phyloP scores from a whole-genome alignment of 805 yeast genomes.

The Nakazawaea wickerhamii region DNA sequence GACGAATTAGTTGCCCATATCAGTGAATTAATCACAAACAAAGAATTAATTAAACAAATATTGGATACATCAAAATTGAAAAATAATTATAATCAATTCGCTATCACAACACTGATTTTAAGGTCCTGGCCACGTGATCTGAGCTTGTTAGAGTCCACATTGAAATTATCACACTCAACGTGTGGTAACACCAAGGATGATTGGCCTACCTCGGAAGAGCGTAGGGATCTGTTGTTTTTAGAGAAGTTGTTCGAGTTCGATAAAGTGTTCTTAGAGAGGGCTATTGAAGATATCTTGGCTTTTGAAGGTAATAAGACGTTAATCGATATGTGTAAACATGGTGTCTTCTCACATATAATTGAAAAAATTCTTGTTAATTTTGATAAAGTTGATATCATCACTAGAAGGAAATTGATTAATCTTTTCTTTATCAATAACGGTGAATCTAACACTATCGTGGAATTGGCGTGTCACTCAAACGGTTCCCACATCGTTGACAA shows the following conservation, averaged over 20 bases:
- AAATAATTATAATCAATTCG: slow-evolving; percentile 53
- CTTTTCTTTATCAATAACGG: slow-evolving; percentile 34
- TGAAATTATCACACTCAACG: slow-evolving; percentile 63
- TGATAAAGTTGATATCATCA: slow-evolving; percentile 41
- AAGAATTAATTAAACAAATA: slow-evolving; percentile 62
- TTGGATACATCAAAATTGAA: slow-evolving; percentile 60
- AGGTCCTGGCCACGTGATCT: slow-evolving; percentile 27
- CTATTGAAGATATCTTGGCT: slow-evolving; percentile 55
- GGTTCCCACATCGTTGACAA: slow-evolving; percentile 90
- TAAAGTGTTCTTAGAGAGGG: slow-evolving; percentile 47
- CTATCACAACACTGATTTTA: slow-evolving; percentile 43
- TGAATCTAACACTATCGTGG: slow-evolving; percentile 30
- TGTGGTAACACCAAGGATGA: slow-evolving; percentile 78
- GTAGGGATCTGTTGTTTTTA: slow-evolving; percentile 70
- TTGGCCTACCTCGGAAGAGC: slow-evolving; percentile 90
- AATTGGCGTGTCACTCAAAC: slow-evolving; percentile 74
- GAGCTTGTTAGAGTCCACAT: slow-evolving; percentile 56
- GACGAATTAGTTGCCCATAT: slow-evolving; percentile 65
- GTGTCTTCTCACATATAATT: slow-evolving; percentile 86
- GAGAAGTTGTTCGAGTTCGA: slow-evolving; percentile 72
- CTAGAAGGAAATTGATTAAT: slow-evolving; percentile 67
- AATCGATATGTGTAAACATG: slow-evolving; percentile 75
- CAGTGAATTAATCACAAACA: slow-evolving; percentile 54
- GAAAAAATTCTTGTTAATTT: slow-evolving; percentile 52
- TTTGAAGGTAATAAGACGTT: slow-evolving; percentile 50